These are phyloP conservation scores for Cordia subcordata DNA, from an alignment of 257 asterid genomes.

Conservation along the genomic window DNA sequence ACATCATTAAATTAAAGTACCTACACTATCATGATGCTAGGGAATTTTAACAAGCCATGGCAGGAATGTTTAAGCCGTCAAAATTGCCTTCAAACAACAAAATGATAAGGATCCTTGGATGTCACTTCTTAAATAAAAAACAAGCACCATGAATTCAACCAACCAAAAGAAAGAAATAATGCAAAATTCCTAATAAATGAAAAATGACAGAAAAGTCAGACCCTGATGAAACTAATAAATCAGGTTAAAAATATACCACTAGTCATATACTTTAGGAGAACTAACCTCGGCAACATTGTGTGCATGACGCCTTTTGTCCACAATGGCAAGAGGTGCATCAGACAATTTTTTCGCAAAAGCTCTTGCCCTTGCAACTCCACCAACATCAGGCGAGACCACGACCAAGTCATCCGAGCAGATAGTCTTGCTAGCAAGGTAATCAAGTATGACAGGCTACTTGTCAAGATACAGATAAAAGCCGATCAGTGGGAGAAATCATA, in stretches of 20 bases:
- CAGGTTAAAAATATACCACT: neutral
- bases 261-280: slow-evolving; percentile 4
- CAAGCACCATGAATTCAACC: slow-evolving; percentile 1
- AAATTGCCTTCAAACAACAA: too few species aligned
- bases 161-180: slow-evolving; percentile 5
- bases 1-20: neutral
- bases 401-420: slow-evolving; percentile 63
- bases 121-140: neutral
- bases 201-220: neutral
- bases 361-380: slow-evolving; percentile 87
- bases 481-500: slow-evolving; percentile 3
- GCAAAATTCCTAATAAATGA: slow-evolving; percentile 6
- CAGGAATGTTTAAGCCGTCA: neutral
- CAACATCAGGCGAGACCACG: slow-evolving; percentile 88
- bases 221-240: too few species aligned
- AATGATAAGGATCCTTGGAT: neutral
- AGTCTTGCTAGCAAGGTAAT: slow-evolving; percentile 82
- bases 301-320: slow-evolving; percentile 79
- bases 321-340: slow-evolving; percentile 84
- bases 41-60: neutral
- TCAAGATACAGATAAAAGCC: slow-evolving; percentile 6
- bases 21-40: neutral
- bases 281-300: slow-evolving; percentile 75
- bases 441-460: slow-evolving; percentile 75
- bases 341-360: slow-evolving; percentile 81